phyloP scores from a whole-genome alignment of 352 stramenopile genomes.

The Phytophthora pluvialis region DNA sequence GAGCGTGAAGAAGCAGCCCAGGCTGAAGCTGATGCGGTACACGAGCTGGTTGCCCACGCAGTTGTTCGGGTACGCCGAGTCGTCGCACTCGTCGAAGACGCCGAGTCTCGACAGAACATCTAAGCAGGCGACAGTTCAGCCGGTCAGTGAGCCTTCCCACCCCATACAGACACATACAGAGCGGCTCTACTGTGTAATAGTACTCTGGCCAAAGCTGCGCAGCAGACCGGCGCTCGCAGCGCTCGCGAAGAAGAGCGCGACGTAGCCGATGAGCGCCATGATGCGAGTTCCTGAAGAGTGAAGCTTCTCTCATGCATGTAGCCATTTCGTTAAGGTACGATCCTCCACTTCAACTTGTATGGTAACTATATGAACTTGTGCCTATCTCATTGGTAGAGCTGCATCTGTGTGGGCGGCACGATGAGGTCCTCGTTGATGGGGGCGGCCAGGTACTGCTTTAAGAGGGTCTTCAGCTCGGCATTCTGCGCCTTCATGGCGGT shows the following conservation, averaged over 20 bases:
- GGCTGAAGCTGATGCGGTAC: constrained; percentile 79
- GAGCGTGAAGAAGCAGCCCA: constrained; percentile 70
- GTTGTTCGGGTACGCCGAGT: constrained; percentile 35
- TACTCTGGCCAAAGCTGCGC: constrained; percentile 67
- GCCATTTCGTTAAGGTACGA: constrained; percentile 9
- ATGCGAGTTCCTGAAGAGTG: not conserved
- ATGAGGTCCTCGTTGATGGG: constrained; percentile 86
- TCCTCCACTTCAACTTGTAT: constrained; percentile 1
- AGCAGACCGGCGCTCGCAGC: constrained; percentile 56
- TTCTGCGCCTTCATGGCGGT: constrained; percentile 85
- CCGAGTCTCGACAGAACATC: constrained; percentile 45
- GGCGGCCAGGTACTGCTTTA: constrained; percentile 90
- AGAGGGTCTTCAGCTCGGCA: constrained; percentile 86
- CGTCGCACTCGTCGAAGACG: constrained; percentile 59
- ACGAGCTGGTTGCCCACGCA: constrained; percentile 82
- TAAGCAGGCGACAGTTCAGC: constrained; percentile 11
- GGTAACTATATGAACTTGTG: not conserved
- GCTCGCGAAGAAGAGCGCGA: constrained; percentile 79
- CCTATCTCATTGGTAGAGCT: constrained; percentile 60
- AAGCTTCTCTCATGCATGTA: not conserved
- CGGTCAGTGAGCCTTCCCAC: not conserved
- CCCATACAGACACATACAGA: not conserved
- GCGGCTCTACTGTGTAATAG: not conserved
- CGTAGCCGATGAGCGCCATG: constrained; percentile 51
- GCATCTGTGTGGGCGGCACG: constrained; percentile 86